Percentiles rank a stretch among this genome's conserved stretches.
Conservation (phyloP, 169 alveolate species). For the Plasmodium vivax region DNA sequence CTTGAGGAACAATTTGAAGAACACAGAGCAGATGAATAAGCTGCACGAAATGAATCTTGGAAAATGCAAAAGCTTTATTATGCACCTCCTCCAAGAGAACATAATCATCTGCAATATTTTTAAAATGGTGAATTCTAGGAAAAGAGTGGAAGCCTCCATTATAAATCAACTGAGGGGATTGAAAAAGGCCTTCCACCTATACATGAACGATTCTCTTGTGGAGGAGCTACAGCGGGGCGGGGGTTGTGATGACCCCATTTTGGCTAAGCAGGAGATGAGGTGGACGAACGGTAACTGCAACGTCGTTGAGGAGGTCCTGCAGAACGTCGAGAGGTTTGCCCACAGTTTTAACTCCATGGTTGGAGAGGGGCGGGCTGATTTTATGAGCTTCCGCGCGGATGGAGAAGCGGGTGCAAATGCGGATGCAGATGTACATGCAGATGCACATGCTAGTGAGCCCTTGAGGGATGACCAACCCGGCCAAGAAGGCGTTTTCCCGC, state of each 20-base stretch:
- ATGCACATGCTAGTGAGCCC: neutral
- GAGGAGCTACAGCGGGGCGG: neutral
- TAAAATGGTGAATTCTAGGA: neutral
- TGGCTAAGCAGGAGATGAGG: neutral
- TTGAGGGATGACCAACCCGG: neutral
- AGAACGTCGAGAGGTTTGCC: constrained; percentile 6
- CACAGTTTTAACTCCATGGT: neutral
- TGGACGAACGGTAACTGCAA: neutral
- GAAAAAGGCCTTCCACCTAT: neutral
- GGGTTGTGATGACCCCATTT: neutral
- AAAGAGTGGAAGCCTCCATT: neutral
- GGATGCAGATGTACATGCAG: no score
- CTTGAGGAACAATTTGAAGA: constrained; percentile 15
- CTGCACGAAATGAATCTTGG: neutral
- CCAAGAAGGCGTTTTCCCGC: neutral
- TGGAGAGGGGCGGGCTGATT: neutral
- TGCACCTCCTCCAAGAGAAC: constrained; percentile 8
- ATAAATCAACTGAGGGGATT: neutral
- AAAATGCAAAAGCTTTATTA: constrained; percentile 34
- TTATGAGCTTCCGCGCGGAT: neutral
- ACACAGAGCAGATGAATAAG: constrained; percentile 29
- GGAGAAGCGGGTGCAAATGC: no score
- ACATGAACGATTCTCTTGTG: constrained; percentile 1
- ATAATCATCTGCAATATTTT: constrained; percentile 33
- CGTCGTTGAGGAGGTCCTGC: neutral